These are phyloP conservation scores for Colletotrichum lindemuthianum DNA, from an alignment of 2,329 filamentous ascomycete genomes.

Conservation along the genomic window DNA sequence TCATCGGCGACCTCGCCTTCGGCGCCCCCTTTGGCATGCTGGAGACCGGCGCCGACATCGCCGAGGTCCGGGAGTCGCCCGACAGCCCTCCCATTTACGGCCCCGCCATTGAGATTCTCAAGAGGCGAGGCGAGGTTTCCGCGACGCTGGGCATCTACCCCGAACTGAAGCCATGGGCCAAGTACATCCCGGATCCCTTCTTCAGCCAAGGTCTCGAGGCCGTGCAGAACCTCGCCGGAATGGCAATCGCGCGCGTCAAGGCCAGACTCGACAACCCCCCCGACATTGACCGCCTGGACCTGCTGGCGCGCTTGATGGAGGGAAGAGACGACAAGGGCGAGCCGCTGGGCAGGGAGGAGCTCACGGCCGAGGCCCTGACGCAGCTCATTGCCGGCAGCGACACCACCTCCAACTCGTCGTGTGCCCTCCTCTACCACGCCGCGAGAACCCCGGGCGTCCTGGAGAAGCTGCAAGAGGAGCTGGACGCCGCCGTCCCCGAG, in stretches of 20 bases:
- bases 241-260: constrained; percentile 85
- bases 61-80: constrained; percentile 53
- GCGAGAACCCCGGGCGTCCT: constrained; percentile 76
- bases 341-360: constrained; percentile 78
- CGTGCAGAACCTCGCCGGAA: constrained; percentile 84
- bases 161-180: constrained; percentile 79
- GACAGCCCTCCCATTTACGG: constrained; percentile 73
- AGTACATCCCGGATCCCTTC: constrained; percentile 84
- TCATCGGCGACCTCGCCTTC: constrained; percentile 39
- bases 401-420: constrained; percentile 83
- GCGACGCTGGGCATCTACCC: constrained; percentile 81
- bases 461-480: constrained; percentile 76
- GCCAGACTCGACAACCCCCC: constrained; percentile 76
- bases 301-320: constrained; percentile 86
- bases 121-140: constrained; percentile 87
- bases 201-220: constrained; percentile 79
- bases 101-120: constrained; percentile 86
- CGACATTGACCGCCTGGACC: constrained; percentile 75
- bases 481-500: constrained; percentile 75
- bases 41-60: constrained; percentile 33
- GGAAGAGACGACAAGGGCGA: constrained; percentile 83
- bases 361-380: constrained; percentile 89
- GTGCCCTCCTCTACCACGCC: constrained; percentile 83
- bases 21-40: constrained; percentile 39
- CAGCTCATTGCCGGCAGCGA: constrained; percentile 86